Evolutionary conservation across 768 basidiomycete species (phyloP), one percentile per base, ranked within the genome.

Genomic region (Lyophyllum shimeji): DNA sequence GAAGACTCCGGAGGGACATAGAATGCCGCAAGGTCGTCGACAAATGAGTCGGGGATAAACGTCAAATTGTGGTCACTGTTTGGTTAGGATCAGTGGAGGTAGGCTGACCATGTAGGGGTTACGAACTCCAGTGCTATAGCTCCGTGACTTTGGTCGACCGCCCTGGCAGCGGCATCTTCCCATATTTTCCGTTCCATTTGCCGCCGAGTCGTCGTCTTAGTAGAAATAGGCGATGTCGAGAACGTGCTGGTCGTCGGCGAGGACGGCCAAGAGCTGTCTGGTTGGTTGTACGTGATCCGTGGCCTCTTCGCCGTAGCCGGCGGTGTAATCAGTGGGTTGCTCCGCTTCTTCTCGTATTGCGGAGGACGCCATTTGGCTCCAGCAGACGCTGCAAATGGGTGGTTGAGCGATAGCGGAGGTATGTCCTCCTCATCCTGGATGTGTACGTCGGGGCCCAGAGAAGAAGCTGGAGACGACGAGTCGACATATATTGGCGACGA

Each of bases 321-420:
- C 57, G 62, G 56, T 51, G 46, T 50, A 56, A 46, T 59, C 6
- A 62, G 65, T 37, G 52, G 58, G 25, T 18, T 46, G 45, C 29
- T 60, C 24, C 53, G 65, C 55, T 60, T 69, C 49, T 74, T 76
- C 63, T 84, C 81, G 46, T 82, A 80, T 12, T 74, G 62, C 2
- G 77, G 77, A 24, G 72, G 78, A 3, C 62, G 63, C 61, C 74
- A 75, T 25, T 61, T 71, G 3, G 78, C 75, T 53, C 81, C 82
- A 3, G 79, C 77, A 0, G 85, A 84, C 0, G 78, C 87, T 12
- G 87, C 82, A 51, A 85, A 82, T 0, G 85, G 86, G 61, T 88
- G 68, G 56, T 25, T 57, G 58, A 57, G 64, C 27, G 56, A 55
- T 60, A 58, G 40, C 53, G 59, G 58, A 24, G 51, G 46, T 25